Conservation (phyloP, 2,329 filamentous ascomycete species). For the Phoma herbarum region DNA sequence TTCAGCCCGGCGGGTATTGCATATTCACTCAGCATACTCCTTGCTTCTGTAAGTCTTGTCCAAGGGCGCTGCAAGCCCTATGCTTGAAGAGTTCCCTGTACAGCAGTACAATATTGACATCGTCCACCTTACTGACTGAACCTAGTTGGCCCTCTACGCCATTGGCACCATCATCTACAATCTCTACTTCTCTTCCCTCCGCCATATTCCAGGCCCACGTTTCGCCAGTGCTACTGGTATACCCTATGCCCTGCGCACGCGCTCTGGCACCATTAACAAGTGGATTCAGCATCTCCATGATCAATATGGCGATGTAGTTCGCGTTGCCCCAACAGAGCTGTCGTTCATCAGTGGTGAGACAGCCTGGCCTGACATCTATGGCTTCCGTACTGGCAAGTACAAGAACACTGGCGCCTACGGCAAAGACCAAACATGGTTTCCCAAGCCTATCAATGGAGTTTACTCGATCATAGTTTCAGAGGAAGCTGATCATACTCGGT, state of each 20-base stretch:
- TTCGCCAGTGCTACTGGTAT: constrained; percentile 43
- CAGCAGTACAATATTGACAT: not conserved
- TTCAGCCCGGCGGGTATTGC: constrained; percentile 24
- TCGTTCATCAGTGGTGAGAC: constrained; percentile 56
- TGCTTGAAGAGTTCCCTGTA: not conserved
- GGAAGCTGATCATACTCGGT: constrained; percentile 46
- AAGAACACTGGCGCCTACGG: constrained; percentile 46
- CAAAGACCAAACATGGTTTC: constrained; percentile 51
- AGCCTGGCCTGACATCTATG: constrained; percentile 57
- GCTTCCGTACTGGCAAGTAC: constrained; percentile 48
- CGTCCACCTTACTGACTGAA: constrained; percentile 4
- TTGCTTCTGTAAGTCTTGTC: constrained; percentile 22
- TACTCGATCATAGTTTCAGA: constrained; percentile 38
- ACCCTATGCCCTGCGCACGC: constrained; percentile 41
- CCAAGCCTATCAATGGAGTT: constrained; percentile 40
- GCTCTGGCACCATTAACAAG: constrained; percentile 37
- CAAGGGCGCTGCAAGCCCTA: too few species aligned
- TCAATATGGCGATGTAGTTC: constrained; percentile 55
- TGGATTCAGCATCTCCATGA: constrained; percentile 48
- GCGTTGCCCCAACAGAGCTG: constrained; percentile 54
- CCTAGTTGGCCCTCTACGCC: constrained; percentile 26
- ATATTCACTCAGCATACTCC: constrained; percentile 21
- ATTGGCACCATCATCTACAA: constrained; percentile 45
- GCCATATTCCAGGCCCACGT: constrained; percentile 55
- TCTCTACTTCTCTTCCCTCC: constrained; percentile 55